Percentiles rank a stretch among this genome's conserved stretches.
phyloP scores from a whole-genome alignment of 257 asterid species.

The Scutellaria minor region DNA sequence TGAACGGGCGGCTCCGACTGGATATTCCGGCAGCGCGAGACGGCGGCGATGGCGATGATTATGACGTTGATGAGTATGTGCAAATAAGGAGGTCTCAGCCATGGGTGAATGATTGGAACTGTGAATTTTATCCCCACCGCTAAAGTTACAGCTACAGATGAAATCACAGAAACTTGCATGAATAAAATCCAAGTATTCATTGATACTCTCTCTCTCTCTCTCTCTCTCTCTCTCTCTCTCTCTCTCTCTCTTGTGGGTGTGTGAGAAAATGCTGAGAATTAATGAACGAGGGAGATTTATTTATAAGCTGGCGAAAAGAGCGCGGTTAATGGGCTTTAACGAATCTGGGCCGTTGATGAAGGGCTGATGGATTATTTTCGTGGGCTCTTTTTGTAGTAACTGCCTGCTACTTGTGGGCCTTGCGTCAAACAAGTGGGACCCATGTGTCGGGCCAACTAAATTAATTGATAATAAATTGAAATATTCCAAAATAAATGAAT shows the following conservation, averaged over 20 bases:
- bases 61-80: constrained; percentile 58
- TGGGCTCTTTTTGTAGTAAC: too few relatives aligned
- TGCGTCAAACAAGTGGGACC: too few relatives aligned
- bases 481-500: too few relatives aligned
- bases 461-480: too few relatives aligned
- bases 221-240: neutral
- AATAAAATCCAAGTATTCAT: constrained; percentile 33
- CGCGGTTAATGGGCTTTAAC: too few relatives aligned
- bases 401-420: too few relatives aligned
- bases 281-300: too few relatives aligned
- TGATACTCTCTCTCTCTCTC: neutral
- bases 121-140: constrained; percentile 37
- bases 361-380: too few relatives aligned
- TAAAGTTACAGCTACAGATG: constrained; percentile 47
- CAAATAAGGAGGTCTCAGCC: constrained; percentile 65
- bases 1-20: constrained; percentile 27
- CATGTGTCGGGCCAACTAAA: too few relatives aligned
- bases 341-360: too few relatives aligned
- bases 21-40: constrained; percentile 46
- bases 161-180: constrained; percentile 44
- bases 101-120: constrained; percentile 40
- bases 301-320: too few relatives aligned
- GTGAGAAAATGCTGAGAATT: too few relatives aligned
- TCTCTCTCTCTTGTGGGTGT: neutral
- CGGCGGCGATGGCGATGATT: constrained; percentile 55